Evolutionary conservation across 208 protist genomes (phyloP).

Genomic region (Trypanosoma grayi): DNA sequence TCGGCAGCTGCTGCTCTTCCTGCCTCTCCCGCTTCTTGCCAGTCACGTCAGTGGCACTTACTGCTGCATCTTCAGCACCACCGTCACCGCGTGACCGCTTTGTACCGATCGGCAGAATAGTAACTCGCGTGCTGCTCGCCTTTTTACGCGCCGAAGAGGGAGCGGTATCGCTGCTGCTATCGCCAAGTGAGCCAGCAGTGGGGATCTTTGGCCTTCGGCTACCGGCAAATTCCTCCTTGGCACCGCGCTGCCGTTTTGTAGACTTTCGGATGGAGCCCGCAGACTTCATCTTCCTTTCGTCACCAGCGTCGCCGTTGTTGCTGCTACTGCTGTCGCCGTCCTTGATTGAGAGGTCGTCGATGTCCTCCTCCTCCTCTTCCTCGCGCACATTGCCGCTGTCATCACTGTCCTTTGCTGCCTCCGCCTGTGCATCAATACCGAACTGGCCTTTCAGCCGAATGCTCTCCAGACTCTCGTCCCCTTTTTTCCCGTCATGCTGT

Average conservation of each 20-base stretch:
- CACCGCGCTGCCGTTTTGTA: too few relatives aligned
- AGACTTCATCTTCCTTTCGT: not conserved
- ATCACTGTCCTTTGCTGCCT: constrained; percentile 8
- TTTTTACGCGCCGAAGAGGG: constrained; percentile 3
- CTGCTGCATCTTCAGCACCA: not conserved
- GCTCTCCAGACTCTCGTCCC: constrained; percentile 35
- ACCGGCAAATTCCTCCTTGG: constrained; percentile 32
- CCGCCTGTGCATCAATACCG: constrained; percentile 33
- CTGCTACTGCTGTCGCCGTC: not conserved
- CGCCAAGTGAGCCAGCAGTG: not conserved
- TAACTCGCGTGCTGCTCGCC: constrained; percentile 22
- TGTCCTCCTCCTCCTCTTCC: not conserved
- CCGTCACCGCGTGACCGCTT: constrained; percentile 6
- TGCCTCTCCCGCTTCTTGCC: not conserved
- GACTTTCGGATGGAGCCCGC: too few relatives aligned
- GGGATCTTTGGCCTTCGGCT: not conserved
- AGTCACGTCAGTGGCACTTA: not conserved
- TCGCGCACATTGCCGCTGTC: constrained; percentile 3
- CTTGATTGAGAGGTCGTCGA: too few relatives aligned
- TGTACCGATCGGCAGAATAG: constrained; percentile 21
- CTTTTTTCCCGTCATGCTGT: not conserved
- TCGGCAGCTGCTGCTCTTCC: not conserved
- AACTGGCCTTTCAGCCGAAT: constrained; percentile 45
- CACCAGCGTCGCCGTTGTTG: not conserved
- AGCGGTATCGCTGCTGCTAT: not conserved